These are phyloP conservation scores for Purpureocillium takamizusanense DNA, from an alignment of 2,329 filamentous ascomycete genomes.

Conservation along the genomic window DNA sequence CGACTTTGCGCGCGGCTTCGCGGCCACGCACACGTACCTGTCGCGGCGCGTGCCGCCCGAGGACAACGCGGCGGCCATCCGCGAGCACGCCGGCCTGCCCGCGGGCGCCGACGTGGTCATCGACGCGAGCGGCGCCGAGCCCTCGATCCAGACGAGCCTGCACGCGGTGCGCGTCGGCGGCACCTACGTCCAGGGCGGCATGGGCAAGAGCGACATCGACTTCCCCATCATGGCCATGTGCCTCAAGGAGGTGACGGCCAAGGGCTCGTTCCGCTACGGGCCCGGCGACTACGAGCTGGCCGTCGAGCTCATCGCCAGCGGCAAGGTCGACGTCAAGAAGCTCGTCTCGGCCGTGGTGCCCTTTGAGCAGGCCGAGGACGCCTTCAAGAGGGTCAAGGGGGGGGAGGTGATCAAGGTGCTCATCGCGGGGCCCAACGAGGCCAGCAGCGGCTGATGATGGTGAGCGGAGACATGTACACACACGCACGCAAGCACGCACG, in stretches of 20 bases:
- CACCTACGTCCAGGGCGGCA: conserved; percentile 77
- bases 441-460: too few relatives aligned
- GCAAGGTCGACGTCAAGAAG: conserved; percentile 72
- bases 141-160: conserved; percentile 66
- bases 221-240: conserved; percentile 91
- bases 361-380: conserved; percentile 76
- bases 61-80: conserved; percentile 66
- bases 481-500: too few relatives aligned
- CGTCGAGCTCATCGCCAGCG: conserved; percentile 63
- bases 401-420: conserved; percentile 69
- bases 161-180: conserved; percentile 64
- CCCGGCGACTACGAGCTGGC: conserved; percentile 81
- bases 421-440: conserved; percentile 55
- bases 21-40: conserved; percentile 62
- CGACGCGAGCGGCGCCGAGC: conserved; percentile 71
- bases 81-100: conserved; percentile 52
- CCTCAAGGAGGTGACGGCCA: conserved; percentile 78
- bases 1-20: conserved; percentile 66
- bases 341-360: conserved; percentile 69
- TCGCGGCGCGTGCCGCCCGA: conserved; percentile 53
- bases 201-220: conserved; percentile 79
- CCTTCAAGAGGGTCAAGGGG: conserved; percentile 77
- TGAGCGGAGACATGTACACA: too few relatives aligned
- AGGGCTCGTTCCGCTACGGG: conserved; percentile 84
- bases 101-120: conserved; percentile 68